Base-by-base conservation (phyloP, 2,329 filamentous ascomycete species). In the Decorospora gaudefroyi region DNA sequence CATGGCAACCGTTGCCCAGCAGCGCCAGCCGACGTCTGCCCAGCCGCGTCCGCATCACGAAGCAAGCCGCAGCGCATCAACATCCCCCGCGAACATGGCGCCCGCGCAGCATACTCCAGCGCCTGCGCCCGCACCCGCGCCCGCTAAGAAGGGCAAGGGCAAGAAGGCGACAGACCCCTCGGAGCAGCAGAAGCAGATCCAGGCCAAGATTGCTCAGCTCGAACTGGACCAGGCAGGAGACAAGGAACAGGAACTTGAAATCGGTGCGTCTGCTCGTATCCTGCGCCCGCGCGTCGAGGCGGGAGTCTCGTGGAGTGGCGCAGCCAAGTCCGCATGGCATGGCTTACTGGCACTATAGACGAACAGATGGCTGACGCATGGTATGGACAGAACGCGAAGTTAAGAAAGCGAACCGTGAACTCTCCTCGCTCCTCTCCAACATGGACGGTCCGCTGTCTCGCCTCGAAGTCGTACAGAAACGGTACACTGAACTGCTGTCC, bases 211-310 rank as follows among this genome's bases (percentile, higher is more conserved):
- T 67, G 92, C 90, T 15, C 93, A 97, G 74, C 77, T 99, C 46
- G 93, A 99, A 72, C 87, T 90, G 52, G 91, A 96, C 77, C 88
- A 87, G 35, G 90, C 90, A 8, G 89, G 90, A 47, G 91, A 96
- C 69, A 96, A 95, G 72, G 92, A 95, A 60, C 90, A 96, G 73
- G 91, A 96, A 74, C 83, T 87, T 49, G 93, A 97, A 77, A 96
- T 99, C 69, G 90, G 90, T 95, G 61, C 43, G 66, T 71, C 35
- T 46, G 30, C 33, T 17, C 34, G 23, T 53, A 19, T 38, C 16
- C 35, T 40, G 41, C 46, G 31, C 36, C 30, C 35, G 44, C 22
- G 39, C 39, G 31, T 33, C 34, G 34, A 42, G 37, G 19, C 32
- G 27, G 38, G 39, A 27, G 16, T 36, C 4, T 26, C 26, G 12